phyloP scores from a whole-genome alignment of 108 stramenopile genomes.

The Skeletonema grethae region DNA sequence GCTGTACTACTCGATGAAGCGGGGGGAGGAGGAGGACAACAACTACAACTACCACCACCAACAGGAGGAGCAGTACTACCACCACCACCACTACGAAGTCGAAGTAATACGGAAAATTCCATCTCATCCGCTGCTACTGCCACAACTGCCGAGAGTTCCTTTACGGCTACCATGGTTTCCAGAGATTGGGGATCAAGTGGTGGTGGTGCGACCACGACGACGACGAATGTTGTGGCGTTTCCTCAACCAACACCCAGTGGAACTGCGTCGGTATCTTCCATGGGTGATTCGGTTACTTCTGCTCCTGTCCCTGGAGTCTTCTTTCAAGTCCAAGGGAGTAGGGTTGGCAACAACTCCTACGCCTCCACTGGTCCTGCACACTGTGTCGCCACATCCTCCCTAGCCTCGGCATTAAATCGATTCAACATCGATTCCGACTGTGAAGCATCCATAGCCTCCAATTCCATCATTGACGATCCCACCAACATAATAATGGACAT shows the following conservation, averaged over 20 bases:
- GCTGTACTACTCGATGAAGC: constrained; percentile 19
- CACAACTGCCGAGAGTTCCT: constrained; percentile 40
- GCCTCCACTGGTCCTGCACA: not conserved
- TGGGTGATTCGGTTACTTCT: constrained; percentile 1
- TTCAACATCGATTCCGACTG: constrained; percentile 51
- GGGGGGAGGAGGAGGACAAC: not conserved
- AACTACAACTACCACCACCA: no score
- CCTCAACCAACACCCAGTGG: not conserved
- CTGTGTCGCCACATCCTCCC: constrained; percentile 25
- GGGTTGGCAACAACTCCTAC: no score
- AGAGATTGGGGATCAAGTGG: constrained; percentile 33
- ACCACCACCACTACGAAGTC: no score
- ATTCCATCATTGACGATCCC: constrained; percentile 26
- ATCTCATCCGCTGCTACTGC: constrained; percentile 31
- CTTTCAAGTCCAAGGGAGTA: not conserved
- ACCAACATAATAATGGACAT: constrained; percentile 20
- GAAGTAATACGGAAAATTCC: not conserved
- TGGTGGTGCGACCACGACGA: not conserved
- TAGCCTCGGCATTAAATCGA: constrained; percentile 34
- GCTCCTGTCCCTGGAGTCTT: constrained; percentile 4
- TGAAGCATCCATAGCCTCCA: constrained; percentile 40
- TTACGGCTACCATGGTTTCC: constrained; percentile 25
- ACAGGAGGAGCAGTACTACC: no score
- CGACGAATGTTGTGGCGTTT: not conserved
- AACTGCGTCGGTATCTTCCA: not conserved